These are phyloP conservation scores for Suhomyces ambrosiae DNA, from an alignment of 1,139 yeast species.

Conservation along the genomic window DNA sequence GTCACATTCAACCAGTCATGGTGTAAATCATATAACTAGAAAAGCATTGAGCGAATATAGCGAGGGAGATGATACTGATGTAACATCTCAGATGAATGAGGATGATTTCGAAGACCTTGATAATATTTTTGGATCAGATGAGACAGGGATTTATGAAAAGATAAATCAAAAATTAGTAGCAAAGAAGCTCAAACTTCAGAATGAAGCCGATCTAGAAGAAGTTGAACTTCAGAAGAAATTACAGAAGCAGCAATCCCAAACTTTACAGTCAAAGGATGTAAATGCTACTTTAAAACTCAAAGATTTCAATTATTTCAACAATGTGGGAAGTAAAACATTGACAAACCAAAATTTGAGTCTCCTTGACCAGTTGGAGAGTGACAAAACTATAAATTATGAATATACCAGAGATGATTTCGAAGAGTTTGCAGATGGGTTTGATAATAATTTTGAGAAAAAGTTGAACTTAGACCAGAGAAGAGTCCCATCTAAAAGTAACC, in stretches of 20 bases:
- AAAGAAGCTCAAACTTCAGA: slow-evolving; percentile 31
- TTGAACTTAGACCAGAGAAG: slow-evolving; percentile 7
- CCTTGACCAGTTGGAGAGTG: slow-evolving; percentile 36
- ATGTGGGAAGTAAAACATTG: slow-evolving; percentile 11
- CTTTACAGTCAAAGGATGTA: slow-evolving; percentile 17
- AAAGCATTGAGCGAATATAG: slow-evolving; percentile 39
- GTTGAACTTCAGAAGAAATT: slow-evolving; percentile 27
- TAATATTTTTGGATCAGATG: slow-evolving; percentile 42
- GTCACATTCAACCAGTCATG: slow-evolving; percentile 1
- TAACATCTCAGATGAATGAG: slow-evolving; percentile 43
- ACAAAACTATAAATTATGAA: slow-evolving; percentile 40
- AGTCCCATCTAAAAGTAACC: slow-evolving; percentile 5
- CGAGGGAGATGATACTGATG: slow-evolving; percentile 44
- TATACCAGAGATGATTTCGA: slow-evolving; percentile 43
- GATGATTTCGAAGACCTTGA: slow-evolving; percentile 48
- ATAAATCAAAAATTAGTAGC: slow-evolving; percentile 22
- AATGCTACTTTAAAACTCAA: slow-evolving; percentile 33
- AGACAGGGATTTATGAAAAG: slow-evolving; percentile 36
- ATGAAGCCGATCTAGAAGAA: slow-evolving; percentile 42
- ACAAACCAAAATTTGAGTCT: slow-evolving; percentile 21
- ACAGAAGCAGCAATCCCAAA: slow-evolving; percentile 17
- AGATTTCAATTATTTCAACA: slow-evolving; percentile 27
- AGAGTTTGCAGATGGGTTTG: slow-evolving; percentile 42
- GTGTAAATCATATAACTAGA: slow-evolving; percentile 11
- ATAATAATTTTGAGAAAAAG: slow-evolving; percentile 17